Evolutionary conservation across 208 protist genomes (phyloP).

Genomic region (Leishmania gerbilli): DNA sequence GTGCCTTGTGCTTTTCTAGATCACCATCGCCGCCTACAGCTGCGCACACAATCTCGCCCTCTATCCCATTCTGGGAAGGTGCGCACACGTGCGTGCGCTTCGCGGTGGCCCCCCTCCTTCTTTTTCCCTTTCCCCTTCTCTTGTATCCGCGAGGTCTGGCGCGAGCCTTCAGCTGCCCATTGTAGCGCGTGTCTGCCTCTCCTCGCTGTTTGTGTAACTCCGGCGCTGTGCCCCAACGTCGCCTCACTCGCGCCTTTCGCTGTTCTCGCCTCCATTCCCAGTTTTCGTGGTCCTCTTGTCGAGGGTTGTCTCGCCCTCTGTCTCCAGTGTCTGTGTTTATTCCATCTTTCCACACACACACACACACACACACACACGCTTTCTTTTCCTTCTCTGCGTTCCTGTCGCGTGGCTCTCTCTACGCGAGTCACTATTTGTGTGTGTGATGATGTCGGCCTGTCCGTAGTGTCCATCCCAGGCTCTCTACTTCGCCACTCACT

Average conservation of each 20-base stretch:
- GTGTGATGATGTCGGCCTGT: conserved; percentile 6
- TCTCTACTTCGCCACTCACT: not conserved
- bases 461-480: not conserved
- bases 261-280: not conserved
- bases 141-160: not conserved
- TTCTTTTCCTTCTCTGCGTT: not conserved
- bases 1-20: not conserved
- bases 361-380: not conserved
- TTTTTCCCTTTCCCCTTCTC: not conserved
- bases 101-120: not conserved
- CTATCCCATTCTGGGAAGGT: not conserved
- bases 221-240: not conserved
- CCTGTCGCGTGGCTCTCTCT: not conserved
- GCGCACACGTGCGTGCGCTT: not conserved
- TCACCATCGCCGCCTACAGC: not conserved
- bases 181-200: not conserved
- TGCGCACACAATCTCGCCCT: not conserved
- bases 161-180: not conserved
- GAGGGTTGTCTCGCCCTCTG: not conserved
- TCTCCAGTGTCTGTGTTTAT: not conserved
- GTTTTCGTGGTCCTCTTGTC: not conserved
- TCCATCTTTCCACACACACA: not conserved
- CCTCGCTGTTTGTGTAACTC: not conserved
- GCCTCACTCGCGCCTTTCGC: not conserved
- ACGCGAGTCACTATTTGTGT: not conserved